A percentile compares a stretch with the other conserved stretches of the same genome.
Conservation (phyloP, 1,284 basidiomycete species). For the Pterulicium gracile region DNA sequence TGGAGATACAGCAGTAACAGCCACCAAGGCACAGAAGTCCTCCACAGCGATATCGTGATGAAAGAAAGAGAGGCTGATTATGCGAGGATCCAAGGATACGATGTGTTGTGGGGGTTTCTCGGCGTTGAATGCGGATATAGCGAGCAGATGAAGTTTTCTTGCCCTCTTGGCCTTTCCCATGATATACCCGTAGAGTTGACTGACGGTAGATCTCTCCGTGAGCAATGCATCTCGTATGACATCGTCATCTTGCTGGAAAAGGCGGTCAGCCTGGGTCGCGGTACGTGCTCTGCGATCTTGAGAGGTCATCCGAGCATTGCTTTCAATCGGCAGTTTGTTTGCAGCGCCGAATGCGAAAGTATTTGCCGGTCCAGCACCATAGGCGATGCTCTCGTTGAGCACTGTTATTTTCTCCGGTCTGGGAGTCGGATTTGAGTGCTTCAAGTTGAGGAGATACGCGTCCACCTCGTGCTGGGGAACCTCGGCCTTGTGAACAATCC, state of each 20-base stretch:
- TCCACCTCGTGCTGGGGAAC: constrained; percentile 38
- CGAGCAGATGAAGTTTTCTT: constrained; percentile 49
- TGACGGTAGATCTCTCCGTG: constrained; percentile 50
- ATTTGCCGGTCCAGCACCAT: too few species aligned
- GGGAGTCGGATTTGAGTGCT: constrained; percentile 23
- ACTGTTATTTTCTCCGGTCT: constrained; percentile 25
- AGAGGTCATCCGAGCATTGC: too few species aligned
- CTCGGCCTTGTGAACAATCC: constrained; percentile 50
- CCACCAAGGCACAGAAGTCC: constrained; percentile 49
- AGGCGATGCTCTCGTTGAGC: constrained; percentile 42
- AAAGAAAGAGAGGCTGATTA: constrained; percentile 47
- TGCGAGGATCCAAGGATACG: constrained; percentile 38
- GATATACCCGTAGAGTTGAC: constrained; percentile 61
- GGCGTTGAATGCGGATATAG: constrained; percentile 36
- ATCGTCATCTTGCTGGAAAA: constrained; percentile 25
- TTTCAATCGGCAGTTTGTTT: too few species aligned
- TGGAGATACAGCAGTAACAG: constrained; percentile 39
- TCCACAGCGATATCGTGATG: constrained; percentile 47
- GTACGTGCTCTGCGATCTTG: not conserved
- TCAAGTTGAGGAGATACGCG: constrained; percentile 40
- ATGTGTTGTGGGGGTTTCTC: constrained; percentile 27
- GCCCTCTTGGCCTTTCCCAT: constrained; percentile 52
- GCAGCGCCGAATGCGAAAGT: too few species aligned
- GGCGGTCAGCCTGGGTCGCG: not conserved
- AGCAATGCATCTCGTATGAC: constrained; percentile 49